phyloP scores from a whole-genome alignment of 176 grass and related monocot species.

The Carex littledalei region DNA sequence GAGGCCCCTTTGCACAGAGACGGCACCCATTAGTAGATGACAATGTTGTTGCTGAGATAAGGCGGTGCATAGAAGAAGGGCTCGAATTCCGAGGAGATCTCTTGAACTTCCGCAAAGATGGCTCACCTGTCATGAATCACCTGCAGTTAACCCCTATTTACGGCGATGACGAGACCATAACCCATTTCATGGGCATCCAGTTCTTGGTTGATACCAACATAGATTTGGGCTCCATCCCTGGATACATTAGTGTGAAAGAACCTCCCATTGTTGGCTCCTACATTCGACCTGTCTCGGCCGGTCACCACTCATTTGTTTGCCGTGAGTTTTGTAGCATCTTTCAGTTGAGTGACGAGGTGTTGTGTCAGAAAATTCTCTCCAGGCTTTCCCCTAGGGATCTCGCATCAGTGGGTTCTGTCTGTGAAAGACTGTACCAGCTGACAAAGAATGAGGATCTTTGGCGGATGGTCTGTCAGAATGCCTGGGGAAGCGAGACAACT shows the following conservation, averaged over 20 bases:
- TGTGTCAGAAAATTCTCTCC: constrained; percentile 76
- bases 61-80: constrained; percentile 55
- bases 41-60: constrained; percentile 52
- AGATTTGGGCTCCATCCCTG: constrained; percentile 67
- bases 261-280: constrained; percentile 36
- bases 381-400: constrained; percentile 79
- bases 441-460: constrained; percentile 92
- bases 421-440: constrained; percentile 52
- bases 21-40: constrained; percentile 74
- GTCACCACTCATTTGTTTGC: constrained; percentile 40
- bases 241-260: constrained; percentile 40
- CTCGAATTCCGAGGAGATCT: constrained; percentile 74
- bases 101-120: constrained; percentile 87
- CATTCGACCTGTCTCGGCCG: constrained; percentile 28
- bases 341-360: constrained; percentile 71
- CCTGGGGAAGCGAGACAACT: constrained; percentile 72
- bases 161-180: constrained; percentile 72
- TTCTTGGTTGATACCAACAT: constrained; percentile 69
- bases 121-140: constrained; percentile 76
- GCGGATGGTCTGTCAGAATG: constrained; percentile 98
- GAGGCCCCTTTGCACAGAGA: constrained; percentile 83
- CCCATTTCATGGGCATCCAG: constrained; percentile 84
- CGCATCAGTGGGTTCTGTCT: constrained; percentile 84
- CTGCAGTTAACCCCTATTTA: constrained; percentile 79
- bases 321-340: constrained; percentile 60